phyloP scores from a whole-genome alignment of 768 basidiomycete species.

The Sporobolomyces pararoseus region DNA sequence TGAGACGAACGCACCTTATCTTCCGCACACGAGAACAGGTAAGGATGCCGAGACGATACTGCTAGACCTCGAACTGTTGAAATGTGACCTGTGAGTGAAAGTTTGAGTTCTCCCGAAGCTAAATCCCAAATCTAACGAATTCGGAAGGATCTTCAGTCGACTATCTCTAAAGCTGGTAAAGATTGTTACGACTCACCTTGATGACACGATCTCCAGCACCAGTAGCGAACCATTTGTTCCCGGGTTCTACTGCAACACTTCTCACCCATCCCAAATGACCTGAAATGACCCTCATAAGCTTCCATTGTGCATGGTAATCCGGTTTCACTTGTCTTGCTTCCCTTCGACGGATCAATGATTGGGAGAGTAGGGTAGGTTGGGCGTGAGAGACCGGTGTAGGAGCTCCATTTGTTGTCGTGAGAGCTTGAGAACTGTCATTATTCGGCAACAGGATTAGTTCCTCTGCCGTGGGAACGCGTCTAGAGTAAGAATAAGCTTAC shows the following conservation, averaged over 20 bases:
- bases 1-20: slow-evolving; percentile 68
- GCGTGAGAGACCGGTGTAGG: slow-evolving; percentile 35
- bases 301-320: slow-evolving; percentile 93
- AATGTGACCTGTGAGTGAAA: slow-evolving; percentile 96
- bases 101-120: slow-evolving; percentile 90
- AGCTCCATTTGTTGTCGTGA: slow-evolving; percentile 22
- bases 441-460: background rate
- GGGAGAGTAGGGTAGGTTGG: slow-evolving; percentile 59
- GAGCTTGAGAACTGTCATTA: slow-evolving; percentile 33
- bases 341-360: slow-evolving; percentile 86
- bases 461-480: background rate
- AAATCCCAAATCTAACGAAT: slow-evolving; percentile 76
- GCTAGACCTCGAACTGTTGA: slow-evolving; percentile 92
- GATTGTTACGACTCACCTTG: slow-evolving; percentile 55
- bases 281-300: slow-evolving; percentile 90
- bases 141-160: too few species aligned
- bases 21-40: slow-evolving; percentile 94
- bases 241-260: slow-evolving; percentile 91
- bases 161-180: too few species aligned
- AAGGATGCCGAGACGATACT: slow-evolving; percentile 87
- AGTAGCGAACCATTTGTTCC: slow-evolving; percentile 97
- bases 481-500: background rate
- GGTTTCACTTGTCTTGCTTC: slow-evolving; percentile 91
- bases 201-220: slow-evolving; percentile 97
- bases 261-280: slow-evolving; percentile 98